Conservation (phyloP, 352 stramenopile species). For the Phytophthora agathidicida region DNA sequence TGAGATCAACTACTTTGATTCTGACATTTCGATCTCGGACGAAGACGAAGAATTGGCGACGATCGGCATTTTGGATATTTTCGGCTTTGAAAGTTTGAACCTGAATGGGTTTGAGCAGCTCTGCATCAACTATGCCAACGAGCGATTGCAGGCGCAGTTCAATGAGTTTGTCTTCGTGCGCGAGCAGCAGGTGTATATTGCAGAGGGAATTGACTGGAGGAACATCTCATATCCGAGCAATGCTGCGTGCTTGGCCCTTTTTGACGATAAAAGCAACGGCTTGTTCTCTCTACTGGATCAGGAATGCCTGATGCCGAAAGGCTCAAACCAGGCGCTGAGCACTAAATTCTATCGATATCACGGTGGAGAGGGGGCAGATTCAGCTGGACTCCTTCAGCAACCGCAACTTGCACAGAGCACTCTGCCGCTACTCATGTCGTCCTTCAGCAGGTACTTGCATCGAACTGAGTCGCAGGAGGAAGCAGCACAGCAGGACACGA, state of each 20-base stretch:
- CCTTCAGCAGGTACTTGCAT: slow-evolving; percentile 68
- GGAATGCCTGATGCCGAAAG: slow-evolving; percentile 85
- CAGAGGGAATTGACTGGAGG: slow-evolving; percentile 87
- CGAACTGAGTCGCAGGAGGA: slow-evolving; percentile 43
- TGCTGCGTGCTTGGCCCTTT: slow-evolving; percentile 75
- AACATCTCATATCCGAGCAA: slow-evolving; percentile 86
- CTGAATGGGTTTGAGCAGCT: slow-evolving; percentile 88
- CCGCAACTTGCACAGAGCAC: slow-evolving; percentile 53
- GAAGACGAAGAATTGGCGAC: slow-evolving; percentile 60
- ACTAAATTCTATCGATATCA: slow-evolving; percentile 88
- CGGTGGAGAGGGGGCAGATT: slow-evolving; percentile 33
- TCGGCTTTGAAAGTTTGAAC: slow-evolving; percentile 88
- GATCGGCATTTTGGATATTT: slow-evolving; percentile 91
- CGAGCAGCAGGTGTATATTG: slow-evolving; percentile 84
- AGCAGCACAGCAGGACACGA: slow-evolving; percentile 24
- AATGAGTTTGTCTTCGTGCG: slow-evolving; percentile 91
- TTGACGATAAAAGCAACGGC: slow-evolving; percentile 82
- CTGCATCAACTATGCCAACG: slow-evolving; percentile 90
- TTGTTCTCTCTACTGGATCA: slow-evolving; percentile 86
- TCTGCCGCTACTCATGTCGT: slow-evolving; percentile 64
- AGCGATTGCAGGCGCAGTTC: slow-evolving; percentile 86
- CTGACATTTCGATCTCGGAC: slow-evolving; percentile 42
- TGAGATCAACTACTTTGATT: slow-evolving; percentile 78
- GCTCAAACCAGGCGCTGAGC: slow-evolving; percentile 76
- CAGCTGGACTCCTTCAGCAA: slow-evolving; percentile 37